Conservation (phyloP, 495 filamentous ascomycete genomes). For the Xylaria acuta region DNA sequence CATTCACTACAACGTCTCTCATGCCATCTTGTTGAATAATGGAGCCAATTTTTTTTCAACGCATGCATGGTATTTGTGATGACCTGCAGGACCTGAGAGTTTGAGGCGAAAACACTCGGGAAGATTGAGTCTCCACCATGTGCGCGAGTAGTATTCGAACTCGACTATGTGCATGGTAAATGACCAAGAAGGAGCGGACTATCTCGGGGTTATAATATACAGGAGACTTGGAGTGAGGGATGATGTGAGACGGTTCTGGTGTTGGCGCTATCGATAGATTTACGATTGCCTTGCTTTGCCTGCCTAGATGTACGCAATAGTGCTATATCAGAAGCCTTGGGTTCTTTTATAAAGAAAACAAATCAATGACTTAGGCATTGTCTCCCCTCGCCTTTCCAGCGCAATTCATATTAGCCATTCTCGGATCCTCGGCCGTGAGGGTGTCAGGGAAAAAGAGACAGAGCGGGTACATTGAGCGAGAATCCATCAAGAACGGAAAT, state of each 20-base stretch:
- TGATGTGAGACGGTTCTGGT: neutral
- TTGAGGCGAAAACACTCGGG: neutral
- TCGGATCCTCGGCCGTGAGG: too few species aligned
- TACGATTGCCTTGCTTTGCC: neutral
- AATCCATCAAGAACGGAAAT: neutral
- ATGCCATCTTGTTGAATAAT: neutral
- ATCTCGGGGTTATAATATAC: neutral
- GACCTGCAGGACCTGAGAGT: constrained; percentile 11
- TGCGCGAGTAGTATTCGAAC: neutral
- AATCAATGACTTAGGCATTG: neutral
- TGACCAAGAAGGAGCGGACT: neutral
- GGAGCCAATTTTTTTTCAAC: neutral
- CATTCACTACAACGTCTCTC: neutral
- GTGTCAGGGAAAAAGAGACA: neutral
- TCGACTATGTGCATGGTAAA: neutral
- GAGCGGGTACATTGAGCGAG: neutral
- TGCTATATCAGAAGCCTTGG: neutral
- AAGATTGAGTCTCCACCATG: neutral
- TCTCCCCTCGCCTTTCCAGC: neutral
- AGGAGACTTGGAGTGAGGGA: neutral
- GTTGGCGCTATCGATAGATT: neutral
- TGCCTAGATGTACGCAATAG: neutral
- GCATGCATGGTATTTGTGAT: constrained; percentile 13
- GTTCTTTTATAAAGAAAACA: neutral
- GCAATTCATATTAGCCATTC: neutral